These are phyloP conservation scores for Neostapfia colusana DNA, from an alignment of 176 grass and related monocot species.

Conservation along the genomic window DNA sequence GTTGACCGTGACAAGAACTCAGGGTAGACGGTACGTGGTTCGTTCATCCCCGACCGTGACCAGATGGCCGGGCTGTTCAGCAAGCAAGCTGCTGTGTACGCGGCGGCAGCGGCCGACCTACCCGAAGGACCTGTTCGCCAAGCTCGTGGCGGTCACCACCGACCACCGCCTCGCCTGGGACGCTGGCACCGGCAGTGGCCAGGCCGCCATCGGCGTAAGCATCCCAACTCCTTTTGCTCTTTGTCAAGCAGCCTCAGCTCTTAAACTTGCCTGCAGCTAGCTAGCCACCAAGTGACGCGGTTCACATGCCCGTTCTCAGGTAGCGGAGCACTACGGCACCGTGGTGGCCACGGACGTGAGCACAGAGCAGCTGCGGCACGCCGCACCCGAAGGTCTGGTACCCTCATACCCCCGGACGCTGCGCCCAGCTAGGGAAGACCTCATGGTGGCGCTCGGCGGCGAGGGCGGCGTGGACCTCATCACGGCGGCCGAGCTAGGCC, in stretches of 20 bases:
- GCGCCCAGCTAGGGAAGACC: neutral
- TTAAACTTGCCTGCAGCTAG: too few species aligned
- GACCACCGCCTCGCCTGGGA: constrained; percentile 53
- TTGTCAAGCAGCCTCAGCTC: neutral
- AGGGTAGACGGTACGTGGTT: neutral
- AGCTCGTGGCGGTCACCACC: constrained; percentile 38
- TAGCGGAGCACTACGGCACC: constrained; percentile 48
- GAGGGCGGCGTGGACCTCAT: too few species aligned
- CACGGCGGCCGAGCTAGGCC: constrained; percentile 33
- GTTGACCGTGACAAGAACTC: neutral
- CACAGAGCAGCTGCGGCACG: constrained; percentile 34
- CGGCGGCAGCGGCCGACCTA: constrained; percentile 16
- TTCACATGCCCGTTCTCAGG: neutral
- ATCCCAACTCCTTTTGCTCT: neutral
- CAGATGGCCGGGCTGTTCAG: neutral
- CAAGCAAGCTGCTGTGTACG: neutral
- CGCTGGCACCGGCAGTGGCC: constrained; percentile 58
- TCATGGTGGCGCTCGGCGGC: constrained; percentile 40
- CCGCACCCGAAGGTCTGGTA: constrained; percentile 45
- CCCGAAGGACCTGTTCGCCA: constrained; percentile 38
- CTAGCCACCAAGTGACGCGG: neutral
- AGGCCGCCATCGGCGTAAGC: constrained; percentile 52
- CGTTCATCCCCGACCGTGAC: neutral
- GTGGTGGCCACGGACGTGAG: constrained; percentile 43
- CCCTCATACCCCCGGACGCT: constrained; percentile 40